A percentile compares a stretch with the other conserved stretches of the same genome.
phyloP scores from a whole-genome alignment of 1,284 basidiomycete genomes.

The Afroboletus lepidellus region DNA sequence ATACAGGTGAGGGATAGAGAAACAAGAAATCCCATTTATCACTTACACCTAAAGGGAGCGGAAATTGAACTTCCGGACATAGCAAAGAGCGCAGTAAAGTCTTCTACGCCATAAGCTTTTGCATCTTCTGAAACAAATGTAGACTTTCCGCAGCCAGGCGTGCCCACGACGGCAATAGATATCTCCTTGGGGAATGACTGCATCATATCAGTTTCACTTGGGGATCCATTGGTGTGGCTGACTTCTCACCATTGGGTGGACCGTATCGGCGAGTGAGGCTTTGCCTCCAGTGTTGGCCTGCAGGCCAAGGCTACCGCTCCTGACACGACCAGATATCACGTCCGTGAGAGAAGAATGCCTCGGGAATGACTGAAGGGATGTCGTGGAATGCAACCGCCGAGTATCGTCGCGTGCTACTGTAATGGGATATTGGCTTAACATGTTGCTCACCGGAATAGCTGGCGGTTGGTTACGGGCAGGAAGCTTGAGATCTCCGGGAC shows the following conservation, averaged over 20 bases:
- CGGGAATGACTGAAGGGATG: slow-evolving; percentile 44
- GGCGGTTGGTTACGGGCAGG: slow-evolving; percentile 35
- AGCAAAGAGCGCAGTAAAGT: slow-evolving; percentile 25
- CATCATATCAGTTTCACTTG: slow-evolving; percentile 21
- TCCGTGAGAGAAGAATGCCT: slow-evolving; percentile 30
- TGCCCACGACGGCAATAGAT: slow-evolving; percentile 67
- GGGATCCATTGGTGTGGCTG: slow-evolving; percentile 13
- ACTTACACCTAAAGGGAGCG: slow-evolving; percentile 45
- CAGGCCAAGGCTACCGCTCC: slow-evolving; percentile 57
- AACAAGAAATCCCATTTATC: slow-evolving; percentile 3
- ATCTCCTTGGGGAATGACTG: slow-evolving; percentile 38
- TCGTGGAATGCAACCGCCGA: slow-evolving; percentile 40
- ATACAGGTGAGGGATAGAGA: slow-evolving; percentile 13
- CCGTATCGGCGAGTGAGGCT: slow-evolving; percentile 40
- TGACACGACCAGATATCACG: slow-evolving; percentile 41
- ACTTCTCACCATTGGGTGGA: slow-evolving; percentile 34
- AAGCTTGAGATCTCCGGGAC: slow-evolving; percentile 39
- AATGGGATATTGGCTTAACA: slow-evolving; percentile 22
- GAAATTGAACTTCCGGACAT: slow-evolving; percentile 35
- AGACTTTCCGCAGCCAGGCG: slow-evolving; percentile 69
- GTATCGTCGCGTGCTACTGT: slow-evolving; percentile 37
- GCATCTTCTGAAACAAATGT: slow-evolving; percentile 67
- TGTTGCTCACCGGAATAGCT: slow-evolving; percentile 17
- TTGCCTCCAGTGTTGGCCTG: slow-evolving; percentile 35
- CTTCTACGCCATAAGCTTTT: slow-evolving; percentile 45